Base-by-base conservation (phyloP, 495 filamentous ascomycete genomes). In the Aspergillus egyptiacus region DNA sequence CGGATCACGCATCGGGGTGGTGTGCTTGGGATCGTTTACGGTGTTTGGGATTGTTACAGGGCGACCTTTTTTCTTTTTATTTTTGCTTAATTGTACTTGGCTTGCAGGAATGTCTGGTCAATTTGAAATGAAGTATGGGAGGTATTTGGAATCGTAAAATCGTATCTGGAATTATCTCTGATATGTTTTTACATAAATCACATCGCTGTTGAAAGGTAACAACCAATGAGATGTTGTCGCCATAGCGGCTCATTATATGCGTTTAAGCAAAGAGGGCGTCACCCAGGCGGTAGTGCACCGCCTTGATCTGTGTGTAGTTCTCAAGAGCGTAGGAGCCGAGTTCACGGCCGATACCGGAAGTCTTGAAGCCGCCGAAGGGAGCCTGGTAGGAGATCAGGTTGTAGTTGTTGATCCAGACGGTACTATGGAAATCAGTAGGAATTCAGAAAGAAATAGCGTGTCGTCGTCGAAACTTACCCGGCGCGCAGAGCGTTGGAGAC, bases 381-480 rank as follows among this genome's bases (percentile, higher is more conserved):
- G 80, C 66, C 66, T 86, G 82, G 72, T 87, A 83, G 66, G 85
- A 79, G 41, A 96, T 77, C 61, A 86, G 68, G 76, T 98, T 97
- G 70, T 89, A 94, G 67, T 69, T 82, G 79, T 96, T 96, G 61
- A 96, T 82, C 93, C 93, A 97, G 59, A 96, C 87, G 55, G 93
- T 97, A 61, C 70, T 69, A 41, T 13, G 24, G 2, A 28, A 11
- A 27, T 62, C 59, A 64, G 59, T 14, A 46, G 31, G 23, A 20
- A 18, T 11, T n/a, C 40, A 38, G 14, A 33, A 18, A 7, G 4
- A 27, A 37, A 3, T 22, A n/a, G 20, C 23, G 0, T 19, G 22
- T 37, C 23, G 20, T 49, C 20, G 32, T 3, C 7, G 8, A 22
- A 8, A 48, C 64, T 53, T 59, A 69, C 66, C 91, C 93, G 23